Evolutionary conservation across 208 protist genomes (phyloP).

Genomic region (Leptomonas pyrrhocoris): DNA sequence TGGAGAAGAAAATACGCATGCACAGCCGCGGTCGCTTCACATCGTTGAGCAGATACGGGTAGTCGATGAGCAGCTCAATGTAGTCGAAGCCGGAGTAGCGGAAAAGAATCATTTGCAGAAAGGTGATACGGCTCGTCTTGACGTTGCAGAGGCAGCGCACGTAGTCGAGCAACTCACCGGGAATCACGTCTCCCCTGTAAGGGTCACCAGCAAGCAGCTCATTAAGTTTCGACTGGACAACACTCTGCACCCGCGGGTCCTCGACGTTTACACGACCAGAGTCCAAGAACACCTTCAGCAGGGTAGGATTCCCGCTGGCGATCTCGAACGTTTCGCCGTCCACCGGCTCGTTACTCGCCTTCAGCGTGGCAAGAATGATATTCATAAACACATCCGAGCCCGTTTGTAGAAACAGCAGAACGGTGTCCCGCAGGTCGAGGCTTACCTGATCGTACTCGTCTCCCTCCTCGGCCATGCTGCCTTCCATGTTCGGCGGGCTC

Average conservation of each 20-base stretch:
- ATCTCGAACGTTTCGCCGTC: conserved; percentile 64
- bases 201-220: conserved; percentile 52
- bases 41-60: conserved; percentile 63
- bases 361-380: conserved; percentile 85
- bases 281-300: conserved; percentile 68
- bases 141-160: conserved; percentile 64
- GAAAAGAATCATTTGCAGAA: conserved; percentile 68
- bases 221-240: conserved; percentile 81
- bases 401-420: conserved; percentile 76
- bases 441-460: conserved; percentile 39
- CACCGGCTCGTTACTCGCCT: conserved; percentile 53
- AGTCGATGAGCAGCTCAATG: conserved; percentile 74
- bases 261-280: conserved; percentile 64
- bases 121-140: conserved; percentile 57
- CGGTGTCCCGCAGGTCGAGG: conserved; percentile 75
- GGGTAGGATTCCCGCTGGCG: conserved; percentile 50
- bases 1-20: conserved; percentile 28
- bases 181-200: conserved; percentile 45
- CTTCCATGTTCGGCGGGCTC: conserved; percentile 10
- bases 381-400: conserved; percentile 75
- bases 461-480: conserved; percentile 2
- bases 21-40: conserved; percentile 31
- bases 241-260: conserved; percentile 53
- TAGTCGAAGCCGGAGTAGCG: conserved; percentile 86
- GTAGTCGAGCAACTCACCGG: conserved; percentile 62